Conservation (phyloP, 2,329 filamentous ascomycete species). For the Aspergillus transmontanensis region DNA sequence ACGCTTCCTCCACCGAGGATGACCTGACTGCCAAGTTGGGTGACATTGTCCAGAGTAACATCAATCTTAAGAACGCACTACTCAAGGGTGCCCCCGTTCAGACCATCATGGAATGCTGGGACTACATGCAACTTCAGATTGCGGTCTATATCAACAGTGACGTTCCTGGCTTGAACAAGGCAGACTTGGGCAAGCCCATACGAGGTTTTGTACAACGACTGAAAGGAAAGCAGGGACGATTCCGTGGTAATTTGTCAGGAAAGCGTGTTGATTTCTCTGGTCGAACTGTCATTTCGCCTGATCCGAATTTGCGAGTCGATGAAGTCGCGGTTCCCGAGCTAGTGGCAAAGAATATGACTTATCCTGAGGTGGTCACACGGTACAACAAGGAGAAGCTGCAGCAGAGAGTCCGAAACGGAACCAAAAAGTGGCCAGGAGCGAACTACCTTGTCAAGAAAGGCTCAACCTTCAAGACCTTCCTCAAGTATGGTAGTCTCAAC, state of each 20-base stretch:
- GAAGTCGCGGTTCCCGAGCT: slow-evolving; percentile 88
- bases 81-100: slow-evolving; percentile 81
- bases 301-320: slow-evolving; percentile 90
- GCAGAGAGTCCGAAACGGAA: slow-evolving; percentile 73
- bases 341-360: slow-evolving; percentile 96
- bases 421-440: slow-evolving; percentile 81
- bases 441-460: slow-evolving; percentile 77
- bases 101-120: slow-evolving; percentile 97
- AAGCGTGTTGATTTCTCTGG: slow-evolving; percentile 99
- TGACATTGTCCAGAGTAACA: slow-evolving; percentile 91
- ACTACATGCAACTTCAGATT: slow-evolving; percentile 91
- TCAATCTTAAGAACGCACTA: slow-evolving; percentile 79
- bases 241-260: slow-evolving; percentile 93
- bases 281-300: slow-evolving; percentile 94
- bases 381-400: slow-evolving; percentile 85
- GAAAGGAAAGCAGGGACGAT: slow-evolving; percentile 96
- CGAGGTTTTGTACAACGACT: slow-evolving; percentile 92
- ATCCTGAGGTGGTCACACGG: slow-evolving; percentile 82
- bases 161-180: slow-evolving; percentile 86
- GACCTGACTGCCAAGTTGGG: slow-evolving; percentile 96
- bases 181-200: slow-evolving; percentile 83
- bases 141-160: slow-evolving; percentile 99
- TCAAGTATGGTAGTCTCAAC: slow-evolving; percentile 74
- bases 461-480: slow-evolving; percentile 69
- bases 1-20: slow-evolving; percentile 91